Conservation (phyloP, 768 basidiomycete genomes). For the Mycena kentingensis region DNA sequence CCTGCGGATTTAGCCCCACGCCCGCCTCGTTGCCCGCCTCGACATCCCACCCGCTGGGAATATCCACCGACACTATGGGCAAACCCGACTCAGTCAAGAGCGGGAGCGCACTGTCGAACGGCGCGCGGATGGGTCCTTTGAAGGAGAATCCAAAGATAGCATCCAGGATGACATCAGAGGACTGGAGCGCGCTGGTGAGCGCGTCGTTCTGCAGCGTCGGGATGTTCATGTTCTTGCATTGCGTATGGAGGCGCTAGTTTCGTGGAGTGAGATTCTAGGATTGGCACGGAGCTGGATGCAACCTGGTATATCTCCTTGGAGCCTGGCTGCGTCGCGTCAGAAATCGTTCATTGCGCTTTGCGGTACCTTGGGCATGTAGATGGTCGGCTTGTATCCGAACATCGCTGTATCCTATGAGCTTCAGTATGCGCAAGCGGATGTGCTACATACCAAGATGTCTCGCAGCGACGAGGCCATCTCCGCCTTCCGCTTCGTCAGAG, state of each 20-base stretch:
- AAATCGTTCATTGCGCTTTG: no score
- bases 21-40: conserved; percentile 66
- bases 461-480: conserved; percentile 96
- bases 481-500: conserved; percentile 45
- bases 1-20: conserved; percentile 69
- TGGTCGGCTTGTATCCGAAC: conserved; percentile 87
- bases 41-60: conserved; percentile 97
- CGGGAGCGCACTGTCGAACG: conserved; percentile 78
- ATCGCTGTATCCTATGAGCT: conserved; percentile 53
- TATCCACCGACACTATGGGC: conserved; percentile 93
- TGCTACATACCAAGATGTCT: conserved; percentile 75
- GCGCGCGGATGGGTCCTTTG: conserved; percentile 83
- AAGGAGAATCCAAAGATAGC: conserved; percentile 99
- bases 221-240: conserved; percentile 90
- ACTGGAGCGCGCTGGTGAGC: conserved; percentile 51
- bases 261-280: no score
- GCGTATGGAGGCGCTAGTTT: conserved; percentile 83
- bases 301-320: conserved; percentile 93
- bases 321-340: conserved; percentile 81
- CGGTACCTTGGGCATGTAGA: conserved; percentile 98
- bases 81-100: conserved; percentile 62
- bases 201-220: conserved; percentile 58
- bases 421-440: background rate
- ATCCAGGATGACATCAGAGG: conserved; percentile 85
- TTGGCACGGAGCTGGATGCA: no score